Evolutionary conservation across 2,329 filamentous ascomycete genomes (phyloP).

Genomic region (Penicillium polonicum): DNA sequence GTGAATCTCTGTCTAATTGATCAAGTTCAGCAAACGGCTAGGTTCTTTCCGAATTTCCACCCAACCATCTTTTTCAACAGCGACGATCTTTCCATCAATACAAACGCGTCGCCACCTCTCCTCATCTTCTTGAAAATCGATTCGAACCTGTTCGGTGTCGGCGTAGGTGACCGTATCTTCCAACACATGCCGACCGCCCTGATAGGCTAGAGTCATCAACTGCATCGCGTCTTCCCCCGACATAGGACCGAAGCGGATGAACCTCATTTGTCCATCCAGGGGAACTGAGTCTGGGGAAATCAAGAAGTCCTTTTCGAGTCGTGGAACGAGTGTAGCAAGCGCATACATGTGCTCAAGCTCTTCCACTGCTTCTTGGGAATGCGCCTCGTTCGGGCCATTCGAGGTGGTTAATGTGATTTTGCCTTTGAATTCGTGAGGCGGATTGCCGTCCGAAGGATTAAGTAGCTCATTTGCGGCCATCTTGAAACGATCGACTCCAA

Average conservation of each 20-base stretch:
- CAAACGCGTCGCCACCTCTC: constrained; percentile 78
- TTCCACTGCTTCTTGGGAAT: constrained; percentile 34
- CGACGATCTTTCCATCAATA: constrained; percentile 86
- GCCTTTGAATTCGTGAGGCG: constrained; percentile 58
- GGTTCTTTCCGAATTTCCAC: constrained; percentile 57
- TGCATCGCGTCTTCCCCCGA: constrained; percentile 67
- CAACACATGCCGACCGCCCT: constrained; percentile 55
- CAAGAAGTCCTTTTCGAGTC: constrained; percentile 75
- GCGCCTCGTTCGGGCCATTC: constrained; percentile 15
- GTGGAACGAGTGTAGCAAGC: constrained; percentile 72
- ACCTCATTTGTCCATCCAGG: constrained; percentile 66
- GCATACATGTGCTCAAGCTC: constrained; percentile 68
- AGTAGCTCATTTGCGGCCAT: constrained; percentile 80
- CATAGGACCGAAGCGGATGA: constrained; percentile 73
- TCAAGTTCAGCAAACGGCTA: constrained; percentile 22
- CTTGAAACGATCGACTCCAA: constrained; percentile 74
- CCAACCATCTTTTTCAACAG: constrained; percentile 67
- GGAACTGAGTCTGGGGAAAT: constrained; percentile 74
- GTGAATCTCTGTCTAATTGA: constrained; percentile 3
- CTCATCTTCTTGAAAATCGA: constrained; percentile 63
- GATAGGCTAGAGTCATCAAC: constrained; percentile 67
- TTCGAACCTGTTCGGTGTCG: constrained; percentile 63
- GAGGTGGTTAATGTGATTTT: constrained; percentile 47
- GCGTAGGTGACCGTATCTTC: constrained; percentile 67
- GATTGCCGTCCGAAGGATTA: constrained; percentile 53